Conservation (phyloP, 208 protist species). For the Angomonas deanei region DNA sequence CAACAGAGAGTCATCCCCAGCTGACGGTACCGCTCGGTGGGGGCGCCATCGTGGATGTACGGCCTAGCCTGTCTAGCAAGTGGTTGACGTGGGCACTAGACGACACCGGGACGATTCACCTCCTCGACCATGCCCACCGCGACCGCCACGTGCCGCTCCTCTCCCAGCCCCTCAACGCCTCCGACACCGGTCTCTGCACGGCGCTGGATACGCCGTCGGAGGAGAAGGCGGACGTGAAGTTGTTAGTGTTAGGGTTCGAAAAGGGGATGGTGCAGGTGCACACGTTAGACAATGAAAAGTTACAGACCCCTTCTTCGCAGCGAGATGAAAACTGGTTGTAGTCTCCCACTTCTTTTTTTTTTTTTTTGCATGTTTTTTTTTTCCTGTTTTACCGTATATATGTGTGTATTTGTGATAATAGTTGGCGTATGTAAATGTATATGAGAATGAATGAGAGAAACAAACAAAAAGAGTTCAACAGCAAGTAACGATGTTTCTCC, state of each 20-base stretch:
- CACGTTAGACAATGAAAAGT: constrained; percentile 32
- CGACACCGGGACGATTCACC: constrained; percentile 48
- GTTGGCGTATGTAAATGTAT: too few species aligned
- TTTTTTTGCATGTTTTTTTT: too few species aligned
- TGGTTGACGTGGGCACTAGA: constrained; percentile 74
- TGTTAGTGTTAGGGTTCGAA: constrained; percentile 67
- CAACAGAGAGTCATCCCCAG: constrained; percentile 44
- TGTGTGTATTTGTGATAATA: too few species aligned
- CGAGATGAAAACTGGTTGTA: constrained; percentile 66
- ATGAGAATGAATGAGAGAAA: too few species aligned
- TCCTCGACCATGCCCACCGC: constrained; percentile 61
- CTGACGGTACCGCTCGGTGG: constrained; percentile 48
- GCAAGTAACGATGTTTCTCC: too few species aligned
- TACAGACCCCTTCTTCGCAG: constrained; percentile 34
- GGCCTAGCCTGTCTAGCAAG: constrained; percentile 35
- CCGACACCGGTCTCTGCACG: constrained; percentile 53
- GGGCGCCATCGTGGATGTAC: constrained; percentile 39
- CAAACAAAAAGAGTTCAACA: too few species aligned
- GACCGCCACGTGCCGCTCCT: constrained; percentile 42
- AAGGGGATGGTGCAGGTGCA: constrained; percentile 74
- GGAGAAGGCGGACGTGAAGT: constrained; percentile 36
- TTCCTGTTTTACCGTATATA: not conserved
- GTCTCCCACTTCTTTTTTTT: not conserved
- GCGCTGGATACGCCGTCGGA: constrained; percentile 53
- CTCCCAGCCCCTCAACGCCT: constrained; percentile 38